These are phyloP conservation scores for Psidium guajava DNA, from an alignment of 345 rosid species.

Conservation along the genomic window DNA sequence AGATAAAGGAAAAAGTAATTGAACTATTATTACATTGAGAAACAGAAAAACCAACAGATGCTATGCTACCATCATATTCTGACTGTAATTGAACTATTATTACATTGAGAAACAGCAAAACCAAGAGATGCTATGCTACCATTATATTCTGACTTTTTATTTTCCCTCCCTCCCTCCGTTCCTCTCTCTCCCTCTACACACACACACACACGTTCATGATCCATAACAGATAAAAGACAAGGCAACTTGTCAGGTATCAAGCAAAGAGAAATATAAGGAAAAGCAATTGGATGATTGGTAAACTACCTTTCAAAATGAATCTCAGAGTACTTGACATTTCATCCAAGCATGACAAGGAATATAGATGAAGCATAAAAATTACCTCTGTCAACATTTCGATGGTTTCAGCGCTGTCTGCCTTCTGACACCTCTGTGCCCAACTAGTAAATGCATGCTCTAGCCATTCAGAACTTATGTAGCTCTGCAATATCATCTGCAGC, in stretches of 20 bases:
- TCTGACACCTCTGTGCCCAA: conserved; percentile 65
- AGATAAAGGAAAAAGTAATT: background rate
- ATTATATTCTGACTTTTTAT: too few species aligned
- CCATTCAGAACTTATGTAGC: conserved; percentile 63
- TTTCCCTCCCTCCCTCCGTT: too few species aligned
- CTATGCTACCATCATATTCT: background rate
- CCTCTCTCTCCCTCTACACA: too few species aligned
- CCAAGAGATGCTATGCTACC: too few species aligned
- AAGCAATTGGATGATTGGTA: background rate
- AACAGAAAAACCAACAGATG: background rate
- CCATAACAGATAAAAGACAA: background rate
- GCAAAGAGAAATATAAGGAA: background rate
- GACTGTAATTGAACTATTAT: background rate
- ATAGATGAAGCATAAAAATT: background rate
- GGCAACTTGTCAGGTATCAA: background rate
- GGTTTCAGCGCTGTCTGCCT: conserved; percentile 67
- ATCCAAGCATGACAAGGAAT: background rate
- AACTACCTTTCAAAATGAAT: background rate
- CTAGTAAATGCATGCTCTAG: conserved; percentile 34
- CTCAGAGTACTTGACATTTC: background rate
- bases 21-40: background rate
- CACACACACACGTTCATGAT: background rate
- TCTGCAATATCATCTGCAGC: conserved; percentile 66
- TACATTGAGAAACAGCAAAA: too few species aligned
- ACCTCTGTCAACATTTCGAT: conserved; percentile 88